Evolutionary conservation across 2,329 filamentous ascomycete species (phyloP).

Genomic region (Helotiales sp.): DNA sequence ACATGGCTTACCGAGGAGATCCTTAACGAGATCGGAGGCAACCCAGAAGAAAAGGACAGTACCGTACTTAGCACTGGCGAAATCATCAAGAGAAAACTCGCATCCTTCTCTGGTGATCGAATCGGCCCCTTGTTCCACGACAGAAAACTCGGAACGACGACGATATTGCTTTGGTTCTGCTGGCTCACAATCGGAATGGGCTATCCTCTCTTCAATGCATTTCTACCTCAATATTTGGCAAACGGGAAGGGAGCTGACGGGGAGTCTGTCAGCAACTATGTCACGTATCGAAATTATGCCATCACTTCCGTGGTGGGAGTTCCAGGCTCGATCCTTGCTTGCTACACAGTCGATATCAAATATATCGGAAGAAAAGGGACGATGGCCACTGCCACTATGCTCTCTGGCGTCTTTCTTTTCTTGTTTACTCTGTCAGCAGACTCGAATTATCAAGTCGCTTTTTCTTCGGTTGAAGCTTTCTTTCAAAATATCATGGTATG

Average conservation of each 20-base stretch:
- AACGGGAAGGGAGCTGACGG: conserved; percentile 45
- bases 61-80: conserved; percentile 17
- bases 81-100: conserved; percentile 46
- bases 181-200: conserved; percentile 85
- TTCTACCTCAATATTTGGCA: conserved; percentile 82
- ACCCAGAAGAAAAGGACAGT: conserved; percentile 22
- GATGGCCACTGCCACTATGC: conserved; percentile 64
- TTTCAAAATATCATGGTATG: conserved; percentile 75
- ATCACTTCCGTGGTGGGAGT: conserved; percentile 77
- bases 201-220: conserved; percentile 86
- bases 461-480: conserved; percentile 69
- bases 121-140: conserved; percentile 65
- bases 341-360: conserved; percentile 66
- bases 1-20: conserved; percentile 78
- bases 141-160: conserved; percentile 52
- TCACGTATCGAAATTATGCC: conserved; percentile 77
- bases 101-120: conserved; percentile 65
- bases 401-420: conserved; percentile 71
- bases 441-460: conserved; percentile 59
- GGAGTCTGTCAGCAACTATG: conserved; percentile 40
- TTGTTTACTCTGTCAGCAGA: conserved; percentile 61
- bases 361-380: conserved; percentile 72
- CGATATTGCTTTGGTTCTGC: conserved; percentile 68
- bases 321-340: conserved; percentile 74
- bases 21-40: conserved; percentile 54